These are phyloP conservation scores for Gossypium ekmanianum DNA, from an alignment of 345 rosid species.

Conservation along the genomic window DNA sequence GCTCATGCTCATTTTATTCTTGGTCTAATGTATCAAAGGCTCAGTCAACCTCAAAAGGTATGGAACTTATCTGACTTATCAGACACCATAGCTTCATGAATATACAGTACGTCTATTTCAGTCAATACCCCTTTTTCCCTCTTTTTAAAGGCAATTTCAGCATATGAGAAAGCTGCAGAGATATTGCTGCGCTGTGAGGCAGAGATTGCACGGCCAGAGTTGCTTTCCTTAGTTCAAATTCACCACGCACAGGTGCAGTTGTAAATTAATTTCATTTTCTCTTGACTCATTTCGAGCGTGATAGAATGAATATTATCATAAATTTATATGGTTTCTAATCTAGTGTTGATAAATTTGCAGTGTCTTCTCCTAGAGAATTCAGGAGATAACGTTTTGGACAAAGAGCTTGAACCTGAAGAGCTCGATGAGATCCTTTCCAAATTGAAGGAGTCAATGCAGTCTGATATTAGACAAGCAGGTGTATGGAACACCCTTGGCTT, in stretches of 20 bases:
- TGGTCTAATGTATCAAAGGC: conserved; percentile 88
- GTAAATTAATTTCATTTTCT: background rate
- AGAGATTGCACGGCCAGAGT: conserved; percentile 83
- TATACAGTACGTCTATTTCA: conserved; percentile 12
- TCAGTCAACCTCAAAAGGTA: conserved; percentile 90
- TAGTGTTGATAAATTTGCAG: conserved; percentile 35
- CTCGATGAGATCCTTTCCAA: conserved; percentile 71
- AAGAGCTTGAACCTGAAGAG: conserved; percentile 77
- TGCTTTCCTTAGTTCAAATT: conserved; percentile 87
- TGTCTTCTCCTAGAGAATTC: conserved; percentile 70
- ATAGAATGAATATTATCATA: background rate
- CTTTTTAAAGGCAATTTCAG: conserved; percentile 62
- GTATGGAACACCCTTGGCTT: conserved; percentile 89
- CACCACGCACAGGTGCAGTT: conserved; percentile 90
- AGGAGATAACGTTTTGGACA: conserved; percentile 54
- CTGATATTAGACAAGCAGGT: conserved; percentile 69
- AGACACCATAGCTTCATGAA: background rate
- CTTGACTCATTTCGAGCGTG: background rate
- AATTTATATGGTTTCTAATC: conserved; percentile 12
- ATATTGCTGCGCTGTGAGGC: conserved; percentile 72
- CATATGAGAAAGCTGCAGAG: conserved; percentile 91
- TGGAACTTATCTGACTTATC: background rate
- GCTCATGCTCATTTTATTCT: conserved; percentile 96
- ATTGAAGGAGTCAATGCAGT: conserved; percentile 66
- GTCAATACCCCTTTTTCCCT: background rate